phyloP scores from a whole-genome alignment of 1,284 basidiomycete species.

The Trametes sp. region DNA sequence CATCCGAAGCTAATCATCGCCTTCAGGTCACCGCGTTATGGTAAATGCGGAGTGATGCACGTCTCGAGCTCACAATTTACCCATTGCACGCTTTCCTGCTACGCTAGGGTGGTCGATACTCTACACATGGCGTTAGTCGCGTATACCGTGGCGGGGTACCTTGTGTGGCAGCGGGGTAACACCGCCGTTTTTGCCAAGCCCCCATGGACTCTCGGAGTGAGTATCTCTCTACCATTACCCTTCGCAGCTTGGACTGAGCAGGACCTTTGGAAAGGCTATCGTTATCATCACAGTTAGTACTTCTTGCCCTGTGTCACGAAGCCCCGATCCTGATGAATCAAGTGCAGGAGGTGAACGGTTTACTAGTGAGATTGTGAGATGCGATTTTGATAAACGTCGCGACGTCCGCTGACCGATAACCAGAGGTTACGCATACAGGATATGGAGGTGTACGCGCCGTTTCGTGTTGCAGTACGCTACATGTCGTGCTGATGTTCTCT shows the following conservation, averaged over 20 bases:
- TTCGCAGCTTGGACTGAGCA: background rate
- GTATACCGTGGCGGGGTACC: conserved; percentile 2
- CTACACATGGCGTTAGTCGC: conserved; percentile 6
- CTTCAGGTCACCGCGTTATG: conserved; percentile 17
- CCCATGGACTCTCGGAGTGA: conserved; percentile 17
- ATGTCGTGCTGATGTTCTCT: background rate
- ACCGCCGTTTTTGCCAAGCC: background rate
- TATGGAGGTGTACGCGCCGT: conserved; percentile 21
- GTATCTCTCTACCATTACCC: background rate
- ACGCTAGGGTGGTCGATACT: conserved; percentile 19
- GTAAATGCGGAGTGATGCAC: background rate
- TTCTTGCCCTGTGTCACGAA: too few relatives aligned
- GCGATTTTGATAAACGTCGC: too few relatives aligned
- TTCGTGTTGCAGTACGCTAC: background rate
- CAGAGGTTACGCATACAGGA: conserved; percentile 28
- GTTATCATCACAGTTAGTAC: conserved; percentile 17
- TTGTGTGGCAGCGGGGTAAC: conserved; percentile 10
- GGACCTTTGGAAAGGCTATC: conserved; percentile 9
- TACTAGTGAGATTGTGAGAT: conserved; percentile 19
- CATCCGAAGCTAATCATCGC: too few relatives aligned
- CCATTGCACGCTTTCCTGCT: background rate
- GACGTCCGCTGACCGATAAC: background rate
- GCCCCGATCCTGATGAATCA: too few relatives aligned
- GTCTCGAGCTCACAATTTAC: background rate
- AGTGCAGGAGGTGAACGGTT: conserved; percentile 23